Percentiles rank a stretch among this genome's conserved stretches.
These are phyloP conservation scores for Erythrobasidium hasegawianum DNA, from an alignment of 1,284 basidiomycete genomes.

Conservation along the genomic window DNA sequence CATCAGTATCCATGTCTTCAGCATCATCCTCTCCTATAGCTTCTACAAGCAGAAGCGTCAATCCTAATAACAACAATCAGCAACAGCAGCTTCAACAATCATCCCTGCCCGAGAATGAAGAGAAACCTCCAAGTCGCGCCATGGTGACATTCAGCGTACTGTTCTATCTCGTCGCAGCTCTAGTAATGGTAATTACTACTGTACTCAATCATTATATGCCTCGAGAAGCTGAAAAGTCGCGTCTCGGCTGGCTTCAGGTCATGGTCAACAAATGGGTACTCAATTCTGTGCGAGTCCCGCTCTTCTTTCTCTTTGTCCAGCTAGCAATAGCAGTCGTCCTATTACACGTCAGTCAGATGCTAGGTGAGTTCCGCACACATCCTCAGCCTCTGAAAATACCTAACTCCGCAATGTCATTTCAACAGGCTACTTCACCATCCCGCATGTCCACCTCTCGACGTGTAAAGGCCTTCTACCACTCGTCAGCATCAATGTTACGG, in stretches of 20 bases:
- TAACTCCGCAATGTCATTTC: too few relatives aligned
- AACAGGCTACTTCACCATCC: constrained; percentile 45
- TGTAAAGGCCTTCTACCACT: constrained; percentile 69
- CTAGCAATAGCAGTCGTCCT: constrained; percentile 71
- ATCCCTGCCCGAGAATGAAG: constrained; percentile 16
- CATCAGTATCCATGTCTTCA: too few relatives aligned
- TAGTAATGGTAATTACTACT: constrained; percentile 61
- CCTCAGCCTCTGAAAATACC: too few relatives aligned
- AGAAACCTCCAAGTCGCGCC: constrained; percentile 37
- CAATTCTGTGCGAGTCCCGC: constrained; percentile 53
- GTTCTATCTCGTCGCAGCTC: constrained; percentile 75
- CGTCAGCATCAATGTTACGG: constrained; percentile 68
- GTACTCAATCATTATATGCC: background rate
- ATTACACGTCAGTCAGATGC: constrained; percentile 61
- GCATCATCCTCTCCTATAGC: too few relatives aligned
- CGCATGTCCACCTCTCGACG: constrained; percentile 57
- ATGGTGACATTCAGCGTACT: constrained; percentile 43
- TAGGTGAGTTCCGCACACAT: too few relatives aligned
- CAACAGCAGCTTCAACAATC: background rate
- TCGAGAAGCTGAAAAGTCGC: background rate
- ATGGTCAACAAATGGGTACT: constrained; percentile 46
- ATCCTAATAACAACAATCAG: background rate
- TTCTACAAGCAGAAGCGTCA: background rate
- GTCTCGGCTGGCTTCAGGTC: constrained; percentile 37
- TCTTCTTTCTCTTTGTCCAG: constrained; percentile 81